These are phyloP conservation scores for Talaromyces thailandensis DNA, from an alignment of 495 filamentous ascomycete genomes.

Conservation along the genomic window DNA sequence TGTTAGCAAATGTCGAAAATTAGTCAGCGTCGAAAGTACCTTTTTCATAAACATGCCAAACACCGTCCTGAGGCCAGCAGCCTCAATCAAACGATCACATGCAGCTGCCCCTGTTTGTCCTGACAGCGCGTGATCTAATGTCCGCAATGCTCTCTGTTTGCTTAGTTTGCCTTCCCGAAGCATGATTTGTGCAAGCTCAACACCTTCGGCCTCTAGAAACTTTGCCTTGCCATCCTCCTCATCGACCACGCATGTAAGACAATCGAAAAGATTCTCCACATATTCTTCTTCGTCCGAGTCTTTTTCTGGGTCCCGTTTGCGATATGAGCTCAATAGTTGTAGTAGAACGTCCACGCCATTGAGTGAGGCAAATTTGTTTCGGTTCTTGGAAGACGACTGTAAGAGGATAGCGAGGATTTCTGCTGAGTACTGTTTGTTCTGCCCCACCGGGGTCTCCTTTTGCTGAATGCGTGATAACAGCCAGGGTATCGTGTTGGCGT, in stretches of 20 bases:
- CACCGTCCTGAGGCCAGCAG: constrained; percentile 71
- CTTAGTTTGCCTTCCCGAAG: constrained; percentile 71
- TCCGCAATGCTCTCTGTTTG: constrained; percentile 63
- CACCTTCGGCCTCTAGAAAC: constrained; percentile 83
- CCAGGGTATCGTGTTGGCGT: constrained; percentile 63
- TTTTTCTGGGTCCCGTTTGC: constrained; percentile 77
- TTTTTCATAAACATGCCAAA: constrained; percentile 92
- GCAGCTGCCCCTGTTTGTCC: constrained; percentile 47
- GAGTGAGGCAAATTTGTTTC: constrained; percentile 50
- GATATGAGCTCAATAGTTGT: constrained; percentile 79
- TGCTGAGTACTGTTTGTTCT: constrained; percentile 95
- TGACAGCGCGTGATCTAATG: constrained; percentile 75
- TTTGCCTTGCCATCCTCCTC: constrained; percentile 66
- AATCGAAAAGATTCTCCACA: constrained; percentile 86
- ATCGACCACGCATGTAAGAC: constrained; percentile 70
- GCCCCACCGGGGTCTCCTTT: constrained; percentile 51
- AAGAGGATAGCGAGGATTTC: constrained; percentile 84
- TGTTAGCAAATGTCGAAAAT: constrained; percentile 8
- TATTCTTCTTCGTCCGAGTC: constrained; percentile 90
- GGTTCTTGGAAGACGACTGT: constrained; percentile 58
- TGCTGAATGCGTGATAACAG: constrained; percentile 61
- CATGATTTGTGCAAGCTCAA: constrained; percentile 90
- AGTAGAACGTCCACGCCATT: constrained; percentile 75
- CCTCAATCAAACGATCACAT: constrained; percentile 70
- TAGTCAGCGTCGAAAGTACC: constrained; percentile 16